These are phyloP conservation scores for Thelonectria discophora DNA, from an alignment of 2,329 filamentous ascomycete genomes.

Conservation along the genomic window DNA sequence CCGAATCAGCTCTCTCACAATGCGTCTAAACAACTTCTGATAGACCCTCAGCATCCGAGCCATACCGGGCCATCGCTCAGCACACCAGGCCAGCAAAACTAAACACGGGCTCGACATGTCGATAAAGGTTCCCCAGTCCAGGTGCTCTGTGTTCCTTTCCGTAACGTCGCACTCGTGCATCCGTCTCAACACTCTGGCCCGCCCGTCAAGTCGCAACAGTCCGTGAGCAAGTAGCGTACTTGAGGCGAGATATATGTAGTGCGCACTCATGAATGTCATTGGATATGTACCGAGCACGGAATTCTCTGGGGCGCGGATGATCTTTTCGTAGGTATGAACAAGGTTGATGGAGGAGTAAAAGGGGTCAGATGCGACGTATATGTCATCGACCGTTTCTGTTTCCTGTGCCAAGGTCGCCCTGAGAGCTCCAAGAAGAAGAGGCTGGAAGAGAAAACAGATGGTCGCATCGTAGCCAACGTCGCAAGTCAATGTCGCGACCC, in stretches of 20 bases:
- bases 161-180: not conserved
- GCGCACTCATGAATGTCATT: slow-evolving; percentile 16
- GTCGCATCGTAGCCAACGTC: not conserved
- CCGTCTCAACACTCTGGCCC: not conserved
- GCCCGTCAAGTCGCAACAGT: not conserved
- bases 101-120: slow-evolving; percentile 50
- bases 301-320: slow-evolving; percentile 2
- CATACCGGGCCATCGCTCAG: slow-evolving; percentile 16
- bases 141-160: not conserved
- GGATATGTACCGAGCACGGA: slow-evolving; percentile 5
- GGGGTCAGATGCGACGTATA: not conserved
- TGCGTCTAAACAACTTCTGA: slow-evolving; percentile 1
- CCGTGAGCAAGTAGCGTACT: slow-evolving; percentile 3
- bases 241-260: slow-evolving; percentile 16
- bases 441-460: not conserved
- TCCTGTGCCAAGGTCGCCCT: not conserved
- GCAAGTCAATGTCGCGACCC: not conserved
- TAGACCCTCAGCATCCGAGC: slow-evolving; percentile 8
- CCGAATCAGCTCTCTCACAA: not conserved
- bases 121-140: slow-evolving; percentile 4
- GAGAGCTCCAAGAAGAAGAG: not conserved
- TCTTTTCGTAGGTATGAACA: slow-evolving; percentile 10
- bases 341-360: slow-evolving; percentile 11
- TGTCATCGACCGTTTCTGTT: not conserved
- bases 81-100: slow-evolving; percentile 55